Conservation (phyloP, 2,329 filamentous ascomycete species). For the Verticillium dahliae region DNA sequence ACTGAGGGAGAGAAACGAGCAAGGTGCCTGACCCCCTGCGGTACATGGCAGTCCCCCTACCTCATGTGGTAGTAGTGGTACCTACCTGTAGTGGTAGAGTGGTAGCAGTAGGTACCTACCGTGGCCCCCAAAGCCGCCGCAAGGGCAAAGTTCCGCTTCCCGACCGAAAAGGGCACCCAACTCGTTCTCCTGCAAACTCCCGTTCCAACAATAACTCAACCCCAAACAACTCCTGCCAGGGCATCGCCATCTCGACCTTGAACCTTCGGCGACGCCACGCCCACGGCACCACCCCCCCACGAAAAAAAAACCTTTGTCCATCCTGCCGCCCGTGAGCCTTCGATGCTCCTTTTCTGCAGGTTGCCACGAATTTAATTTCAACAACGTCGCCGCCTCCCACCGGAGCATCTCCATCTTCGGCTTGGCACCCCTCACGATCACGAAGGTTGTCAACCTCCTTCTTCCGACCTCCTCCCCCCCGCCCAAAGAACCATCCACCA, state of each 20-base stretch:
- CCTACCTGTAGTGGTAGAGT: too few relatives aligned
- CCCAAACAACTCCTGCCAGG: conserved; percentile 2
- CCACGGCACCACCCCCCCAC: not conserved
- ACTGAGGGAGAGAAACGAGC: not conserved
- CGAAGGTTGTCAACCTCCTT: not conserved
- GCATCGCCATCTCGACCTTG: not conserved
- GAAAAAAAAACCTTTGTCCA: not conserved
- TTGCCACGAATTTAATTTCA: not conserved
- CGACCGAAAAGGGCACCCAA: not conserved
- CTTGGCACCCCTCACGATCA: conserved; percentile 4
- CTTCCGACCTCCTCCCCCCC: not conserved
- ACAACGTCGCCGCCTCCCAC: not conserved
- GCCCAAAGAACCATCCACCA: not conserved
- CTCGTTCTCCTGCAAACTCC: conserved; percentile 1
- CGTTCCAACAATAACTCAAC: conserved; percentile 7
- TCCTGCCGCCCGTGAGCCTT: not conserved
- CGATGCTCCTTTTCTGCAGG: not conserved
- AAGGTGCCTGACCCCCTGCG: too few relatives aligned
- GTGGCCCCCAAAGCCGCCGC: not conserved
- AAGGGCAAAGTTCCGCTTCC: not conserved
- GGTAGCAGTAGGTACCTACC: too few relatives aligned
- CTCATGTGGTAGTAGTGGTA: too few relatives aligned
- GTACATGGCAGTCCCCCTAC: too few relatives aligned
- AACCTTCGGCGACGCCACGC: not conserved
- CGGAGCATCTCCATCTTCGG: not conserved